These are phyloP conservation scores for Gliomastix tumulicola DNA, from an alignment of 2,329 filamentous ascomycete genomes.

Conservation along the genomic window DNA sequence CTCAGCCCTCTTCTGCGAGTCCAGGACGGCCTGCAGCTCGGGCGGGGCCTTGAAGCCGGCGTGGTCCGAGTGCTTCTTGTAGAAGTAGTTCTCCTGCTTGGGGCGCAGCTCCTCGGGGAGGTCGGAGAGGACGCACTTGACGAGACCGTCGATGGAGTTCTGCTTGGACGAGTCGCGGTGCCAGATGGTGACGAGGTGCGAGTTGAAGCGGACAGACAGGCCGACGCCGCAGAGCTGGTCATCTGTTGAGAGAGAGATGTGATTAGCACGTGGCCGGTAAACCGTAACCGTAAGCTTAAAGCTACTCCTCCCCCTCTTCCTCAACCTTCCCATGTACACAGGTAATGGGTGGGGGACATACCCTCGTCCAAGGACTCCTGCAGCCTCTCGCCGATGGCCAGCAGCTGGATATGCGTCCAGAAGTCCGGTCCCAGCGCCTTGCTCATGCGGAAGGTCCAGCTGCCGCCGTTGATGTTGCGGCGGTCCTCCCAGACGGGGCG, in stretches of 20 bases:
- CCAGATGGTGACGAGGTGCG: slow-evolving; percentile 85
- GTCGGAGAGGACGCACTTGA: slow-evolving; percentile 65
- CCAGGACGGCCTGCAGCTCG: slow-evolving; percentile 49
- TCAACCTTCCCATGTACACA: too few relatives aligned
- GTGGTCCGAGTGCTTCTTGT: slow-evolving; percentile 88
- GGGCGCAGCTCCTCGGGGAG: slow-evolving; percentile 68
- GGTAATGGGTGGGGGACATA: too few relatives aligned
- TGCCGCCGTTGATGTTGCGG: slow-evolving; percentile 77
- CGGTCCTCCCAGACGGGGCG: slow-evolving; percentile 78
- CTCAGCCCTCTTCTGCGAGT: slow-evolving; percentile 46
- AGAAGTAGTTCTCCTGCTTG: slow-evolving; percentile 67
- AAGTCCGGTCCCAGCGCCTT: slow-evolving; percentile 67
- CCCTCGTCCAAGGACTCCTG: slow-evolving; percentile 66
- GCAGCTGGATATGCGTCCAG: slow-evolving; percentile 75
- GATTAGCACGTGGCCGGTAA: not conserved
- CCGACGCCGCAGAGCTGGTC: slow-evolving; percentile 88
- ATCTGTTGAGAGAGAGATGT: slow-evolving; percentile 42
- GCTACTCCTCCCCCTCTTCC: too few relatives aligned
- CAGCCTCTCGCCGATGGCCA: slow-evolving; percentile 77
- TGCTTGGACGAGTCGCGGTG: slow-evolving; percentile 81
- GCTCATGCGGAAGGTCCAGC: slow-evolving; percentile 86
- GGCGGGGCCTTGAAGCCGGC: slow-evolving; percentile 67
- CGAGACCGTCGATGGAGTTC: slow-evolving; percentile 68
- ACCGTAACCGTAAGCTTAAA: too few relatives aligned
- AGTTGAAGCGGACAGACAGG: slow-evolving; percentile 82